Percentiles rank a stretch among this genome's conserved stretches.
Conservation (phyloP, 805 yeast genomes). For the Kuraishia piskuri region DNA sequence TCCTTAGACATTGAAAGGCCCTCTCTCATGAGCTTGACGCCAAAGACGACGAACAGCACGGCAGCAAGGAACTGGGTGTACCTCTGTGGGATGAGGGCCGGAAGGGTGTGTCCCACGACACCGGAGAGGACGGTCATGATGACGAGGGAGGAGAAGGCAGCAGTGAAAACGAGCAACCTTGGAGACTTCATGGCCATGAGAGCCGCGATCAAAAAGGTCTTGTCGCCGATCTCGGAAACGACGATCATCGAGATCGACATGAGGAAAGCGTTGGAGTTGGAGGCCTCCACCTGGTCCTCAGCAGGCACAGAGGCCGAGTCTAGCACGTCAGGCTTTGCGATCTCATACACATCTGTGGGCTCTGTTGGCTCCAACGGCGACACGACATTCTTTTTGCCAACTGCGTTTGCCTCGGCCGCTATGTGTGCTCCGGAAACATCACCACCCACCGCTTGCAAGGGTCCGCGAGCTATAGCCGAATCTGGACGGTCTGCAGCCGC, state of each 20-base stretch:
- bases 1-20: constrained; percentile 76
- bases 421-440: not conserved
- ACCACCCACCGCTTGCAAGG: not conserved
- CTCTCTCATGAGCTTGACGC: constrained; percentile 66
- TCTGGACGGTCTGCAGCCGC: not conserved
- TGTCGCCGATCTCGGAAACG: constrained; percentile 95
- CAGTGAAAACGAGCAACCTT: constrained; percentile 73
- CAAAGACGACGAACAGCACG: constrained; percentile 72
- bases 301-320: not conserved
- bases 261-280: constrained; percentile 43
- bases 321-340: not conserved
- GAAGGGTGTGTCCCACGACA: constrained; percentile 84
- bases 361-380: not conserved
- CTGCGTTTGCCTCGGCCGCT: not conserved
- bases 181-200: constrained; percentile 96
- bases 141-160: constrained; percentile 78
- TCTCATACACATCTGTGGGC: not conserved
- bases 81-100: constrained; percentile 71
- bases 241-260: constrained; percentile 87
- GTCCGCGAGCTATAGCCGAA: not conserved
- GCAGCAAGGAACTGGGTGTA: constrained; percentile 80
- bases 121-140: constrained; percentile 92
- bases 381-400: not conserved
- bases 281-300: not conserved
- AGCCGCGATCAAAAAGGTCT: constrained; percentile 94